Base-by-base conservation (phyloP, 108 stramenopile genomes). In the Aurantiochytrium sp. region DNA sequence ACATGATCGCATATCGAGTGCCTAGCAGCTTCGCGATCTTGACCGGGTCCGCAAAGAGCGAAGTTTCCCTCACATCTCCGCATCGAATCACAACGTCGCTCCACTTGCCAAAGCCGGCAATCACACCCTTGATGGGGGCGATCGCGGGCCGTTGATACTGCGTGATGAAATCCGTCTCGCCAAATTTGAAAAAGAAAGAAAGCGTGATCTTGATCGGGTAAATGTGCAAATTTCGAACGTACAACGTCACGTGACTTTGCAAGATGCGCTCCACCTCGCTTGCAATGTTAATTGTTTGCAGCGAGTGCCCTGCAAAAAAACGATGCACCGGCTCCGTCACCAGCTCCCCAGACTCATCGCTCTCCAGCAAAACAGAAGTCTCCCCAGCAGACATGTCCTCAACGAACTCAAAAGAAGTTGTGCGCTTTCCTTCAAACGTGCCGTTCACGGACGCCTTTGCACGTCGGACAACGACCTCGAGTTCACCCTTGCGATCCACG, bases 201-300 rank as follows among this genome's bases (percentile, higher is more conserved):
- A 83, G 28, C 51, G 73, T 83, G 73, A 83, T 47, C 51, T 83
- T 83, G 49, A 83, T 83, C 44, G 73, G 73, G 51, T 83, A 83
- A 53, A 83, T 83, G 3, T 51, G 49, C 49, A 83, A n/a, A 6
- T 83, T 44, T 1, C 73, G 73, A 53, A 83, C 51, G 51, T 83
- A 83, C 21, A 83, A 25, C 5, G n/a, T 51, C n/a, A 83, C 44
- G n/a, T 83, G 28, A 23, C 49, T 83, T 14, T 53, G 19, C 49
- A 83, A 5, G 21, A 83, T 83, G 49, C 23, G 19, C 18, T 83
- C 73, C 16, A 83, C 23, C 73, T 83, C 73, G 51, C 49, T 47
- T 16, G 51, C 73, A 47, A 83, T 51, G 73, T 83, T 44, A 0
- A 53, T n/a, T 6, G 49, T 83, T 1, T 83, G 73, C n/a, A 83